These are phyloP conservation scores for Immersiporthe knoxdaviesiana DNA, from an alignment of 2,329 filamentous ascomycete genomes.

Conservation along the genomic window DNA sequence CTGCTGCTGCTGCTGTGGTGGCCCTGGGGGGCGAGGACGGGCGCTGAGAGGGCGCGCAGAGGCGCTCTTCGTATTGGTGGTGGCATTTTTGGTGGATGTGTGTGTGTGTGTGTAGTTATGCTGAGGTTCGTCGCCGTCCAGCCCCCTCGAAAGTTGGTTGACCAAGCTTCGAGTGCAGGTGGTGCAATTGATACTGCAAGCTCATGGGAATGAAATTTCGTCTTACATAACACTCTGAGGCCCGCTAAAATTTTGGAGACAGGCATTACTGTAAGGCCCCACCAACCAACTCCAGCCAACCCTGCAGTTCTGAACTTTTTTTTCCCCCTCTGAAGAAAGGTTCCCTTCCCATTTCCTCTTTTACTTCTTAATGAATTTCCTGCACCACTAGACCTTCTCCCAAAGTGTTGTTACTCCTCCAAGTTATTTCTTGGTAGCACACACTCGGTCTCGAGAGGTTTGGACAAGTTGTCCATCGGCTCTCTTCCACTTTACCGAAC, in stretches of 20 bases:
- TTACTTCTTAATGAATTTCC: constrained; percentile 23
- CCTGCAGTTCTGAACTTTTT: constrained; percentile 26
- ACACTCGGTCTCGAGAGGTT: not conserved
- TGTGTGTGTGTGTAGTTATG: not conserved
- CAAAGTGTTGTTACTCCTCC: constrained; percentile 33
- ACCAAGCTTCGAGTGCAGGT: not conserved
- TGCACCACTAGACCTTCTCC: constrained; percentile 33
- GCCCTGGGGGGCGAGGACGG: constrained; percentile 1
- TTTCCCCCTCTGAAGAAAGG: constrained; percentile 18
- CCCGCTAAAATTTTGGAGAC: constrained; percentile 14
- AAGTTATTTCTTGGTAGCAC: not conserved
- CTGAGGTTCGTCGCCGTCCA: constrained; percentile 7
- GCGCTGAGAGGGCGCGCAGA: constrained; percentile 32
- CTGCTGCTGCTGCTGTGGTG: constrained; percentile 9
- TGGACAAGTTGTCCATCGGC: not conserved
- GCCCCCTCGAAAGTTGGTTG: constrained; percentile 15
- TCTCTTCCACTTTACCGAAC: not conserved
- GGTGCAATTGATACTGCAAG: not conserved
- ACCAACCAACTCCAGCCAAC: constrained; percentile 19
- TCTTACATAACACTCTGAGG: constrained; percentile 8
- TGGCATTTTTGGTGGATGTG: constrained; percentile 6
- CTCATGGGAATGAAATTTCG: constrained; percentile 18
- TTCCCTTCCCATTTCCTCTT: constrained; percentile 8
- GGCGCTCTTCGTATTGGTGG: constrained; percentile 32
- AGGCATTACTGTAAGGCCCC: constrained; percentile 21